These are phyloP conservation scores for Chlamydomonas incerta DNA, from an alignment of 139 green algal genomes.

Conservation along the genomic window DNA sequence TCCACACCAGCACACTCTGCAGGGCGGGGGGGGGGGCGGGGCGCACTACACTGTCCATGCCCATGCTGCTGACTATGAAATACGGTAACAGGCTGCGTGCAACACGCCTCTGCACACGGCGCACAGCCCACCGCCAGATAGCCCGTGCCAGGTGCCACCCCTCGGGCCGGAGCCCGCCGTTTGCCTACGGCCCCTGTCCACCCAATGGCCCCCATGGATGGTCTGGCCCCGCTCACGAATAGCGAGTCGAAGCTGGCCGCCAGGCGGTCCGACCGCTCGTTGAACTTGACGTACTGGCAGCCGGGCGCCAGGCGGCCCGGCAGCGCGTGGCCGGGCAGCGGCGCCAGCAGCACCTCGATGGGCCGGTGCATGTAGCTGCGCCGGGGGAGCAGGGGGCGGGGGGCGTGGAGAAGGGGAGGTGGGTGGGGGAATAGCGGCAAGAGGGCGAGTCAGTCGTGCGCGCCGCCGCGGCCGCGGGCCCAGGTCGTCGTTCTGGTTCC, in stretches of 20 bases:
- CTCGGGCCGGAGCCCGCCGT: background rate
- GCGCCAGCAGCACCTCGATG: conserved; percentile 1
- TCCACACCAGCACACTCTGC: conserved; percentile 7
- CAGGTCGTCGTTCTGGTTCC: too few relatives aligned
- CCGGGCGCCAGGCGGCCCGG: background rate
- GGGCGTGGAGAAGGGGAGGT: too few relatives aligned
- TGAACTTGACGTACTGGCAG: conserved; percentile 35
- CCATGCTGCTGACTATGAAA: too few relatives aligned
- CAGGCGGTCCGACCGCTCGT: background rate
- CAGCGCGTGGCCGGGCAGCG: background rate
- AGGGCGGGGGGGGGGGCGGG: background rate
- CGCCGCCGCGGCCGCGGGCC: too few relatives aligned
- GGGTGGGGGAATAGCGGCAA: too few relatives aligned
- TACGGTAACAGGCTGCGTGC: too few relatives aligned
- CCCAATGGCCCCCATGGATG: too few relatives aligned
- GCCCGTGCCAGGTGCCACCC: background rate
- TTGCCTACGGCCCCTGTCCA: background rate
- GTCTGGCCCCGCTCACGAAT: background rate
- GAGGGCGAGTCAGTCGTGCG: too few relatives aligned
- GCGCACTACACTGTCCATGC: too few relatives aligned
- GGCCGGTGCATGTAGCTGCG: background rate
- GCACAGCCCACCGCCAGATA: background rate
- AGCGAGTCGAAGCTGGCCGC: conserved; percentile 23
- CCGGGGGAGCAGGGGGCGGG: too few relatives aligned
- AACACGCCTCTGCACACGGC: too few relatives aligned